phyloP scores from a whole-genome alignment of 805 yeast species.

The Lachancea kluyveri region DNA sequence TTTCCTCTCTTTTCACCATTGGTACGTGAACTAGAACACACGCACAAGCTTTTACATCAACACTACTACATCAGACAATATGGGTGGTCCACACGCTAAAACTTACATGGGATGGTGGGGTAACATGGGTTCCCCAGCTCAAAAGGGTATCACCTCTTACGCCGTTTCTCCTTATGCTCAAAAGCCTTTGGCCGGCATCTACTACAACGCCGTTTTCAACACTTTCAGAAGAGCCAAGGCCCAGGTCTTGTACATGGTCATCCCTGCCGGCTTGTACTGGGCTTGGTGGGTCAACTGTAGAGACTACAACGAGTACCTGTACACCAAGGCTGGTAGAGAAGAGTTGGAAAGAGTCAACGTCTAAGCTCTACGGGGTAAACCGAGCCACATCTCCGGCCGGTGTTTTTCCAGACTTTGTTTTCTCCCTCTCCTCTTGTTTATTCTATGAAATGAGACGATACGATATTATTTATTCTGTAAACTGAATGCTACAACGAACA shows the following conservation, averaged over 20 bases:
- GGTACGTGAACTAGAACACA: too few relatives aligned
- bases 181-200: constrained; percentile 81
- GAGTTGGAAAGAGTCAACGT: constrained; percentile 66
- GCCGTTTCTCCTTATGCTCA: constrained; percentile 92
- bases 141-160: constrained; percentile 81
- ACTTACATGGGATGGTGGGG: constrained; percentile 99
- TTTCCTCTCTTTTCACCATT: too few relatives aligned
- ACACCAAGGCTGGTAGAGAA: constrained; percentile 97
- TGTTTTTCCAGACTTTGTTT: background rate
- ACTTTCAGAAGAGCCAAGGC: constrained; percentile 87
- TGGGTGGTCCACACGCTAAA: constrained; percentile 71
- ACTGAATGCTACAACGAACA: too few relatives aligned
- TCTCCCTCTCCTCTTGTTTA: background rate
- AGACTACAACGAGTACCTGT: constrained; percentile 87
- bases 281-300: constrained; percentile 81
- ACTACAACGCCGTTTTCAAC: constrained; percentile 85
- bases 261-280: constrained; percentile 81
- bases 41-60: too few relatives aligned
- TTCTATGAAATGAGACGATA: constrained; percentile 1
- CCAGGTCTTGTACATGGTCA: constrained; percentile 69
- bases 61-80: constrained; percentile 20
- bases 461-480: too few relatives aligned
- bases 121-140: constrained; percentile 76
- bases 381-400: background rate
- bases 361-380: constrained; percentile 15